Evolutionary conservation across 306 rosid species (phyloP).

Genomic region (Bauhinia variegata): DNA sequence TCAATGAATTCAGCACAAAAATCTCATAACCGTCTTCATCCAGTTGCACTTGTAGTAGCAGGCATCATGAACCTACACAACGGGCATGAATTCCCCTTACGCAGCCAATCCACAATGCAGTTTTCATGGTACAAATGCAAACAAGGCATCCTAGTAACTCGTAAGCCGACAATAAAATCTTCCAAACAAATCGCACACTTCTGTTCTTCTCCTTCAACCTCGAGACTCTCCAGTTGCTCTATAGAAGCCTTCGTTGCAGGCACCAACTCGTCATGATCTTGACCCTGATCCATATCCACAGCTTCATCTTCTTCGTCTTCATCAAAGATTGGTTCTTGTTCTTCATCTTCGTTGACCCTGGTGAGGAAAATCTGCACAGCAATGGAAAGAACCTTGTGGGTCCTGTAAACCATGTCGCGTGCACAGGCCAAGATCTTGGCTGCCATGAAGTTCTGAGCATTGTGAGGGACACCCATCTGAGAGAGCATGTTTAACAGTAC

Average conservation of each 20-base stretch:
- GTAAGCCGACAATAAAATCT: neutral
- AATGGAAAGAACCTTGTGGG: neutral
- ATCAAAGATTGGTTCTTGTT: neutral
- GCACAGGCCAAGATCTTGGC: neutral
- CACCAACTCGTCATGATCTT: neutral
- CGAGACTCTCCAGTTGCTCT: slow-evolving; percentile 16
- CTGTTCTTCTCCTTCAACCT: neutral
- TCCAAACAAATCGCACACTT: slow-evolving; percentile 22
- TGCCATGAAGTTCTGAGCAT: neutral
- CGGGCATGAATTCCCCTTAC: neutral
- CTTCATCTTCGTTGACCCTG: neutral
- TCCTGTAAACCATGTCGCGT: neutral
- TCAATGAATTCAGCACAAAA: no score
- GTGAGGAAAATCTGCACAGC: neutral
- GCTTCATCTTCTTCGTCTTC: neutral
- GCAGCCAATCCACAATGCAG: slow-evolving; percentile 24
- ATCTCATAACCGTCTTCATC: no score
- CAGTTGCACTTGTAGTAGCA: no score
- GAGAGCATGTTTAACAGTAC: neutral
- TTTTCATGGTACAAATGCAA: slow-evolving; percentile 24
- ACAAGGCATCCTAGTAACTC: slow-evolving; percentile 13
- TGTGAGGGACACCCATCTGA: neutral
- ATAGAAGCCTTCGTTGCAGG: neutral
- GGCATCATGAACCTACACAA: slow-evolving; percentile 15
- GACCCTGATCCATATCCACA: neutral